Evolutionary conservation across 305 asterid genomes (phyloP).

Genomic region (Galium porrigens): DNA sequence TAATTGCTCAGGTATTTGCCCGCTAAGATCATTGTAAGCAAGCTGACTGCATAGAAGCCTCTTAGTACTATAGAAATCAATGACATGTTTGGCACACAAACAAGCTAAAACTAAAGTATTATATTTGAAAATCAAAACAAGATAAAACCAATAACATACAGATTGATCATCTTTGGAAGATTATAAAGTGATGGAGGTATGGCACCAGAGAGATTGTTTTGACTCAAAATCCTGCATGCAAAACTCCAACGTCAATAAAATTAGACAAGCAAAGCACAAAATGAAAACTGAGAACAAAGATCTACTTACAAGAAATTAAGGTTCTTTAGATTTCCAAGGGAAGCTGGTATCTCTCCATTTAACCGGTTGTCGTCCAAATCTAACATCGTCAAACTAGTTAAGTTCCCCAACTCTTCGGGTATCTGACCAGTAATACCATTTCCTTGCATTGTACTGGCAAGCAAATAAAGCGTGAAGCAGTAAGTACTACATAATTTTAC

Average conservation of each 20-base stretch:
- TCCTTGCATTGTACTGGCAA: conserved; percentile 68
- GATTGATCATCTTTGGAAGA: conserved; percentile 38
- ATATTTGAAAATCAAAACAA: conserved; percentile 6
- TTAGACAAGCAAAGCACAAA: not conserved
- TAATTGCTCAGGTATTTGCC: conserved; percentile 49
- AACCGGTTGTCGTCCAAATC: conserved; percentile 59
- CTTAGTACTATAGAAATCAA: conserved; percentile 12
- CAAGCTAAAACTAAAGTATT: not conserved
- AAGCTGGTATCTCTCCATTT: conserved; percentile 67
- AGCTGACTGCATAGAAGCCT: conserved; percentile 54
- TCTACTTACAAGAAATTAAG: conserved; percentile 67
- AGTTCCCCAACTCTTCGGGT: conserved; percentile 62
- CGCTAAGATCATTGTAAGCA: conserved; percentile 53
- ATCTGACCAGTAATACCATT: conserved; percentile 63
- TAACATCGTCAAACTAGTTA: conserved; percentile 67
- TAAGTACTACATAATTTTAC: conserved; percentile 4
- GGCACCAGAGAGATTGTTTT: conserved; percentile 55
- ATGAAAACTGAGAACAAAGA: not conserved
- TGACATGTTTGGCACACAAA: not conserved
- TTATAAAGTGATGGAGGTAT: conserved; percentile 58
- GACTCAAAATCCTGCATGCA: conserved; percentile 47
- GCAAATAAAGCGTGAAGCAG: not conserved
- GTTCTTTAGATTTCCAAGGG: conserved; percentile 58
- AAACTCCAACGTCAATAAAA: conserved; percentile 12
- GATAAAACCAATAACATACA: conserved; percentile 36